phyloP scores from a whole-genome alignment of 1,284 basidiomycete species.

The Porogramme epimiltina region DNA sequence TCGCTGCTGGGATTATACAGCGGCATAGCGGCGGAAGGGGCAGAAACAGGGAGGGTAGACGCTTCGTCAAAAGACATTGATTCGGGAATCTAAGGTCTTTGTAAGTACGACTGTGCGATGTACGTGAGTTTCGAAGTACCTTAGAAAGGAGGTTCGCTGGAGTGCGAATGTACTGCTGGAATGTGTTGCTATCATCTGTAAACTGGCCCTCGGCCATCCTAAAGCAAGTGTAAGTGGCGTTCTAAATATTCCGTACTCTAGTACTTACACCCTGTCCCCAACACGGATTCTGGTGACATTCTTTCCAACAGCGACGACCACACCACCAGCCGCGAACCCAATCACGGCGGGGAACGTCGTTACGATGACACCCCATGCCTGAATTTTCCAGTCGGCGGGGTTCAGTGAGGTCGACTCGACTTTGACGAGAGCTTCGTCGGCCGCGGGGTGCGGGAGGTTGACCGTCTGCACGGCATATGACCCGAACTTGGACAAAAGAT shows the following conservation, averaged over 20 bases:
- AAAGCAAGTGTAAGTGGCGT: not conserved
- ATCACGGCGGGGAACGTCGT: too few relatives aligned
- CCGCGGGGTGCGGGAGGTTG: too few relatives aligned
- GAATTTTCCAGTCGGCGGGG: too few relatives aligned
- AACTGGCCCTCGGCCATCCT: not conserved
- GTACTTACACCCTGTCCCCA: conserved; percentile 43
- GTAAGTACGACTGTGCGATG: not conserved
- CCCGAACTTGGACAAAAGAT: too few relatives aligned
- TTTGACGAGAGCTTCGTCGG: too few relatives aligned
- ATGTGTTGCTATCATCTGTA: not conserved
- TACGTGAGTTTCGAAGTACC: not conserved
- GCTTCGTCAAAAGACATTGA: conserved; percentile 22
- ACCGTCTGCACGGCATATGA: too few relatives aligned
- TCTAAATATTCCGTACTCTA: not conserved
- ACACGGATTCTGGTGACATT: conserved; percentile 35
- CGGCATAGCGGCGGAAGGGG: conserved; percentile 20
- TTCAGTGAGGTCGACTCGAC: too few relatives aligned
- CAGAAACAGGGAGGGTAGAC: conserved; percentile 19
- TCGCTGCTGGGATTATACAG: conserved; percentile 10
- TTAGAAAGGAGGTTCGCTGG: conserved; percentile 27
- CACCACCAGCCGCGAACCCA: conserved; percentile 42
- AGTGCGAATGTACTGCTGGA: not conserved
- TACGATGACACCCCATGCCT: too few relatives aligned
- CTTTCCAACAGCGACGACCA: conserved; percentile 40
- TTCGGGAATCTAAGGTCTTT: not conserved